These are phyloP conservation scores for Kickxella alabastrina DNA, from an alignment of 192 early-diverging fungal genomes.

Conservation along the genomic window DNA sequence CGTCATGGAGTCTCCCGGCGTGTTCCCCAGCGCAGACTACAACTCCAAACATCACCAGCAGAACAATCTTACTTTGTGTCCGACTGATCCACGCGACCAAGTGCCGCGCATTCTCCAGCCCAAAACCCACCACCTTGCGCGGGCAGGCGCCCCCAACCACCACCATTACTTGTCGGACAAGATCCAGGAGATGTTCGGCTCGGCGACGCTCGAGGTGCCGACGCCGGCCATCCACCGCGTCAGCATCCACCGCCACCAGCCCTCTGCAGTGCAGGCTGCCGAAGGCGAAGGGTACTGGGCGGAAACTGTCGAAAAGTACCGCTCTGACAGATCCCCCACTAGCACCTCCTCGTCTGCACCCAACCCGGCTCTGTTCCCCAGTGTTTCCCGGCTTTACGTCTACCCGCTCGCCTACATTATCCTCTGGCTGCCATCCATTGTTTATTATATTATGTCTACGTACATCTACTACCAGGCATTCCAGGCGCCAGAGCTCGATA, in stretches of 20 bases:
- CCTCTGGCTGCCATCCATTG: slow-evolving; percentile 27
- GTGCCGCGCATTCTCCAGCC: no score
- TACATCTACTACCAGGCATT: slow-evolving; percentile 33
- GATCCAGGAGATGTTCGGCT: slow-evolving; percentile 13
- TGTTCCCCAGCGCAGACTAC: no score
- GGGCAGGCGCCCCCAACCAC: no score
- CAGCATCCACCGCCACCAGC: slow-evolving; percentile 22
- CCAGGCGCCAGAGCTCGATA: neutral
- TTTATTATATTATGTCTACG: slow-evolving; percentile 30
- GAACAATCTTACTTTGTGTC: no score
- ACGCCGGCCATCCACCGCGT: slow-evolving; percentile 9
- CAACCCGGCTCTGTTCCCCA: no score
- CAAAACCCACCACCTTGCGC: neutral
- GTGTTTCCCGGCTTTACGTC: slow-evolving; percentile 39
- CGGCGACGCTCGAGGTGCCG: neutral
- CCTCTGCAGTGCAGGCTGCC: no score
- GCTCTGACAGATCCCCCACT: slow-evolving; percentile 6
- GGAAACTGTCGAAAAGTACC: slow-evolving; percentile 13
- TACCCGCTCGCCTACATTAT: slow-evolving; percentile 40
- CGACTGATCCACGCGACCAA: no score
- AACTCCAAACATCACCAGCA: no score
- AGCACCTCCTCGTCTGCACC: no score
- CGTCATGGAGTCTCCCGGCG: no score
- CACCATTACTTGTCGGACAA: slow-evolving; percentile 13
- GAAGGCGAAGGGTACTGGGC: slow-evolving; percentile 26